These are phyloP conservation scores for Chernovozyma sophiae-reginae DNA, from an alignment of 1,139 yeast genomes.

Conservation along the genomic window DNA sequence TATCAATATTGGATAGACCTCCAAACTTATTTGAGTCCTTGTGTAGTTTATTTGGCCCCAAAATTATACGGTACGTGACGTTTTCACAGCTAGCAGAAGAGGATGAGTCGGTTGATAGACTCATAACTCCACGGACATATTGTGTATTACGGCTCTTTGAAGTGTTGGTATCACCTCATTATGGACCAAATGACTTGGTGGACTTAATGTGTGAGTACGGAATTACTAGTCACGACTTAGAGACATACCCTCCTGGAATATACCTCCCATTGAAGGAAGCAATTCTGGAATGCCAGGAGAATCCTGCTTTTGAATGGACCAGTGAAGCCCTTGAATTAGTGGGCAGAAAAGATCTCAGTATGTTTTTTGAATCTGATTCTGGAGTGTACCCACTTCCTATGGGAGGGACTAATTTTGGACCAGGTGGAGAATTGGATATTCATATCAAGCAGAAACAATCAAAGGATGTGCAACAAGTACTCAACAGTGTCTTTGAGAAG, in stretches of 20 bases:
- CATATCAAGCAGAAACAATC: background rate
- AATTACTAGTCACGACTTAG: constrained; percentile 50
- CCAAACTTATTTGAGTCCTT: constrained; percentile 56
- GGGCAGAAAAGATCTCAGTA: constrained; percentile 62
- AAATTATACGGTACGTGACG: constrained; percentile 53
- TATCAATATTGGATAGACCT: constrained; percentile 44
- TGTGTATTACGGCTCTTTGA: constrained; percentile 59
- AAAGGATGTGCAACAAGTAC: constrained; percentile 40
- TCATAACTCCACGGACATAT: constrained; percentile 62
- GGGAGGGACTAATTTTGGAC: background rate
- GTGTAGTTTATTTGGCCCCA: constrained; percentile 44
- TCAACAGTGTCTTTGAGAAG: constrained; percentile 43
- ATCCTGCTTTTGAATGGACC: constrained; percentile 49
- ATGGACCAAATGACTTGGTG: constrained; percentile 50
- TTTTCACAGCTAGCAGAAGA: constrained; percentile 69
- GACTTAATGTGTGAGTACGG: constrained; percentile 56
- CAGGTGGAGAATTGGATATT: background rate
- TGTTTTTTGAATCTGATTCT: constrained; percentile 18
- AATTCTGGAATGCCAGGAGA: constrained; percentile 53
- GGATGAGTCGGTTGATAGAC: constrained; percentile 53
- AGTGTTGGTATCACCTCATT: constrained; percentile 51
- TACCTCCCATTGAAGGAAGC: constrained; percentile 62
- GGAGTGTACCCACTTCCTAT: background rate
- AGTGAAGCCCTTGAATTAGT: constrained; percentile 52
- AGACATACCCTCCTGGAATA: constrained; percentile 73